Base-by-base conservation (phyloP, 305 asterid genomes). In the Fraxinus ornus region DNA sequence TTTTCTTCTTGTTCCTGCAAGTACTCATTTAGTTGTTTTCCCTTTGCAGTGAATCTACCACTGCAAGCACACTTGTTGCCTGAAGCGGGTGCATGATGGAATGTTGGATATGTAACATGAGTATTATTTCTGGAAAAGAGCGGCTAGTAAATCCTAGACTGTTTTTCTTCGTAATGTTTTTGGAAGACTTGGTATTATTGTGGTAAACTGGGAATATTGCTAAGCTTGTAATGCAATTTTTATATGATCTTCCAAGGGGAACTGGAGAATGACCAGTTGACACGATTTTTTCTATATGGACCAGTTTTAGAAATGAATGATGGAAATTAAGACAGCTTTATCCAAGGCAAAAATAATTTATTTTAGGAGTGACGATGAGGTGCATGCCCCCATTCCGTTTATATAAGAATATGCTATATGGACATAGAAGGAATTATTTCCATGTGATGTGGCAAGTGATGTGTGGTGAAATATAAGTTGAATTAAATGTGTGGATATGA, bases 41-140 rank as follows among this genome's bases (percentile, higher is more conserved):
- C 62, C 37, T 78, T 71, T 88, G 86, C 92, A 91, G 94, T 9
- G 94, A 91, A 37, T 91, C 94, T 6, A 91, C 94, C 78, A 91
- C 94, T 30, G 94, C 94, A 82, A 91, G 94, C 87, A 91, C 94
- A 15, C 92, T 91, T 44, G 94, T 91, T 88, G 92, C 94, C 39
- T 90, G 82, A 70, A 52, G 82, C 49, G 68, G 44, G 78, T 73
- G 22, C 30, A 36, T 37, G 71, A 76, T 79, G 74, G 80, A 22
- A 55, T 12, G 2, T 35, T 52, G 84, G 78, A 32, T 76, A 77
- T 83, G 86, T 81, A 68, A 28, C 84, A 70, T 73, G 74, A 70
- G 79, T 49, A 32, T 13, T 72, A 78, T 85, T 79, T 81, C 64
- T 80, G 36, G 79, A 79, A 71, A 71, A 33, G 82, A 39, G 19